Percentiles rank a stretch among this genome's conserved stretches.
These are phyloP conservation scores for Polychaeton citri DNA, from an alignment of 2,329 filamentous ascomycete genomes.

Conservation along the genomic window DNA sequence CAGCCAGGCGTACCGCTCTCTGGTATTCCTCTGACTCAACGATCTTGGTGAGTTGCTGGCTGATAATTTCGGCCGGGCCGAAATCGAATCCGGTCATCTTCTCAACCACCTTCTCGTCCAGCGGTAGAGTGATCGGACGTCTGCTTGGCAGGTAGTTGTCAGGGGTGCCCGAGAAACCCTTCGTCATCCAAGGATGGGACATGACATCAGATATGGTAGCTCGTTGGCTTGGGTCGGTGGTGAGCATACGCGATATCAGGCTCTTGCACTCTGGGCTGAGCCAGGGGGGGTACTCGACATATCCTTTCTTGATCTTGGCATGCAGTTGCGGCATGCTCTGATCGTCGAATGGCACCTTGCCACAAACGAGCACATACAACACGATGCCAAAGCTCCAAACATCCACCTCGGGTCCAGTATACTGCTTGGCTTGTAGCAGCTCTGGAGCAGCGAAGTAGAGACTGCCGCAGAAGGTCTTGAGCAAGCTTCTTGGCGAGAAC, in stretches of 20 bases:
- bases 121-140: constrained; percentile 70
- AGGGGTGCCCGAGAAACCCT: constrained; percentile 73
- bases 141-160: constrained; percentile 79
- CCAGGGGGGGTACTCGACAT: constrained; percentile 92
- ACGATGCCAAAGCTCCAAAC: constrained; percentile 99
- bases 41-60: constrained; percentile 66
- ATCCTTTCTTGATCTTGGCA: constrained; percentile 95
- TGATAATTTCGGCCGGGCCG: constrained; percentile 73
- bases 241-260: constrained; percentile 86
- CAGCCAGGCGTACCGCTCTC: constrained; percentile 58
- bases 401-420: constrained; percentile 92
- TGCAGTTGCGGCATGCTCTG: constrained; percentile 98
- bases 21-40: constrained; percentile 93
- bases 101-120: constrained; percentile 71
- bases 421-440: constrained; percentile 81
- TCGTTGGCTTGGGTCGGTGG: constrained; percentile 79
- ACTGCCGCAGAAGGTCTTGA: constrained; percentile 96
- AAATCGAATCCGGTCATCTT: constrained; percentile 99
- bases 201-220: constrained; percentile 85
- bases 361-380: constrained; percentile 89
- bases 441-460: constrained; percentile 96
- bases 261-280: constrained; percentile 87
- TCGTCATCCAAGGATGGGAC: constrained; percentile 89
- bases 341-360: constrained; percentile 96
- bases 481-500: constrained; percentile 68